These are phyloP conservation scores for Cercospora citrullina DNA, from an alignment of 2,329 filamentous ascomycete genomes.

Conservation along the genomic window DNA sequence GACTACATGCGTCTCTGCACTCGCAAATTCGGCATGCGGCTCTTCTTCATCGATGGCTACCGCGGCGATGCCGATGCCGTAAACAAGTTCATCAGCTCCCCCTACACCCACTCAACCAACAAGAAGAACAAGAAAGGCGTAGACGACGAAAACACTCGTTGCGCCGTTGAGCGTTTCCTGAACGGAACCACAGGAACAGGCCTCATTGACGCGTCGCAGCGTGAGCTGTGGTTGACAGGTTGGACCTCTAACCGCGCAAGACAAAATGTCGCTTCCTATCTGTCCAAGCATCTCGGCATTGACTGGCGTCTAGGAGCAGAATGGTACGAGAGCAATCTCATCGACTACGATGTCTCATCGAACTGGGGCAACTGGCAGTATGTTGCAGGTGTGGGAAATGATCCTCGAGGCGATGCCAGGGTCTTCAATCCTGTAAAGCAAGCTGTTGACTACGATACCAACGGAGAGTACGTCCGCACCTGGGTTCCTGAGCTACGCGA, in stretches of 20 bases:
- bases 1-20: constrained; percentile 80
- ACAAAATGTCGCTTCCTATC: constrained; percentile 74
- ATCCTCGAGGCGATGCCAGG: constrained; percentile 69
- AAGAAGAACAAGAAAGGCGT: constrained; percentile 48
- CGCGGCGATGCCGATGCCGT: constrained; percentile 45
- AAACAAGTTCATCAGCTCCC: constrained; percentile 40
- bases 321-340: constrained; percentile 74
- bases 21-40: constrained; percentile 64
- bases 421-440: constrained; percentile 83
- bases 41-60: constrained; percentile 68
- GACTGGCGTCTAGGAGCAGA: constrained; percentile 81
- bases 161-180: constrained; percentile 58
- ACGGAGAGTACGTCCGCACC: constrained; percentile 67
- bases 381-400: constrained; percentile 75
- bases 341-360: constrained; percentile 70
- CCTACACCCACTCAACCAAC: constrained; percentile 34
- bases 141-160: constrained; percentile 43
- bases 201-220: constrained; percentile 73
- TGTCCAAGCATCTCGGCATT: constrained; percentile 70
- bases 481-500: constrained; percentile 69
- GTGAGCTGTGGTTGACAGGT: constrained; percentile 72
- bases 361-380: constrained; percentile 64
- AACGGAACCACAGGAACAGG: constrained; percentile 72
- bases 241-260: constrained; percentile 76
- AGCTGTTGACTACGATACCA: constrained; percentile 71